Percentiles rank a stretch among this genome's conserved stretches.
Evolutionary conservation across 1,284 basidiomycete species (phyloP).

Genomic region (Puccinia sorghi): DNA sequence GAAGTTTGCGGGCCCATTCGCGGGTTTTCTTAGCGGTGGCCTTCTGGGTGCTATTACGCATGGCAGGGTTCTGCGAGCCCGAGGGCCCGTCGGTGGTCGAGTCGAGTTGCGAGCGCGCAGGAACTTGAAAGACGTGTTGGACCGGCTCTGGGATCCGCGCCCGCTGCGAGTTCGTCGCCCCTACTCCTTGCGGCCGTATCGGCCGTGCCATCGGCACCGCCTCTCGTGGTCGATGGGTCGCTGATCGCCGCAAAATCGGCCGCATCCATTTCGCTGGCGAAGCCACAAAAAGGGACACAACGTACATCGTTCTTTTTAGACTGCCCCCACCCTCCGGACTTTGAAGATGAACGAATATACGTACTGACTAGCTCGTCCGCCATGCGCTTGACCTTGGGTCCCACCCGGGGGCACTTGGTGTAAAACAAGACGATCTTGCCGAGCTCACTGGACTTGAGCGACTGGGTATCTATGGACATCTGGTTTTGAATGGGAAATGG

Average conservation of each 20-base stretch:
- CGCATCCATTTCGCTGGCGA: slow-evolving; percentile 64
- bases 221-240: slow-evolving; percentile 70
- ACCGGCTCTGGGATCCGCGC: slow-evolving; percentile 40
- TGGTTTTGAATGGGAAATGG: slow-evolving; percentile 49
- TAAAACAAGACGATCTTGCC: slow-evolving; percentile 95
- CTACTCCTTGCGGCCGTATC: background rate
- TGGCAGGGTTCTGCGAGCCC: slow-evolving; percentile 28
- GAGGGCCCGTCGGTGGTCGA: background rate
- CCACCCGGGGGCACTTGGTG: slow-evolving; percentile 87
- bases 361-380: slow-evolving; percentile 69
- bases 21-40: slow-evolving; percentile 44
- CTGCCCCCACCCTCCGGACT: background rate
- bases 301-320: background rate
- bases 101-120: slow-evolving; percentile 23
- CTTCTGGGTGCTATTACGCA: slow-evolving; percentile 45
- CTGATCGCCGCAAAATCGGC: slow-evolving; percentile 89
- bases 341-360: background rate
- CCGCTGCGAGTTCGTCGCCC: slow-evolving; percentile 5
- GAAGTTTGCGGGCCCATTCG: slow-evolving; percentile 43
- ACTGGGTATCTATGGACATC: slow-evolving; percentile 88
- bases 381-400: slow-evolving; percentile 73
- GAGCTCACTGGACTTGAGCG: slow-evolving; percentile 86
- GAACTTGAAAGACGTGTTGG: slow-evolving; percentile 36
- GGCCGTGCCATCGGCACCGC: background rate
- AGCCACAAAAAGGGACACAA: background rate